Evolutionary conservation across 805 yeast genomes (phyloP), one percentile per base, ranked within the genome.

Genomic region (Yarrowia porcina): DNA sequence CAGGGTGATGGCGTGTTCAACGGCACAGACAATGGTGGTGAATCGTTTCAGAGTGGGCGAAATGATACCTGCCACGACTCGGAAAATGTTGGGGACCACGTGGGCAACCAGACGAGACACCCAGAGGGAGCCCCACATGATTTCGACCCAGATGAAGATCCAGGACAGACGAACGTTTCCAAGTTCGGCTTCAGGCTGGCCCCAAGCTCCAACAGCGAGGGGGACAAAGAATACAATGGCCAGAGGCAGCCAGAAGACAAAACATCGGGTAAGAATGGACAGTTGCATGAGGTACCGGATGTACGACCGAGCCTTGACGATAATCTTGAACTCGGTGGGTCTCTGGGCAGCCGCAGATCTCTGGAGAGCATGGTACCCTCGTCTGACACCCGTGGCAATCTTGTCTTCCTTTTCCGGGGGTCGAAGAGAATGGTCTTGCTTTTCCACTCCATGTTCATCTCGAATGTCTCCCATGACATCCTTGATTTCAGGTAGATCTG

Each of bases 71-170:
- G 74, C 65, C 12, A 75, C 8, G 28, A 69, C 57, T 11, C 70
- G 72, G 15, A 66, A 64, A 2, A 72, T 45, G 30, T 64, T 64
- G 8, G 78, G 78, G 27, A 74, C 50, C 61, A 73, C 67, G 57
- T 70, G 75, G n/a, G 78, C 73, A 30, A 73, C 63, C 4, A 74
- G 63, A 18, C 73, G 66, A 17, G 72, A 64, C n/a, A 75, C 65
- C 68, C 71, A 74, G 42, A 74, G 67, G 12, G 76, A 64, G 9
- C 71, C 77, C 79, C 78, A 76, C 30, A 69, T 73, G 23, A 75
- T 73, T 64, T 76, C 79, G 8, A 74, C 68, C 79, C 79, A 76
- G 42, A 76, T 73, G 64, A 76, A 76, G 27, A 76, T 64, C 77
- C 77, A 76, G 70, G 71, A 66, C 21, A 76, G 68, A 3, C 74